Base-by-base conservation (phyloP, 2,329 filamentous ascomycete species). In the Aspergillus thermomutatus region DNA sequence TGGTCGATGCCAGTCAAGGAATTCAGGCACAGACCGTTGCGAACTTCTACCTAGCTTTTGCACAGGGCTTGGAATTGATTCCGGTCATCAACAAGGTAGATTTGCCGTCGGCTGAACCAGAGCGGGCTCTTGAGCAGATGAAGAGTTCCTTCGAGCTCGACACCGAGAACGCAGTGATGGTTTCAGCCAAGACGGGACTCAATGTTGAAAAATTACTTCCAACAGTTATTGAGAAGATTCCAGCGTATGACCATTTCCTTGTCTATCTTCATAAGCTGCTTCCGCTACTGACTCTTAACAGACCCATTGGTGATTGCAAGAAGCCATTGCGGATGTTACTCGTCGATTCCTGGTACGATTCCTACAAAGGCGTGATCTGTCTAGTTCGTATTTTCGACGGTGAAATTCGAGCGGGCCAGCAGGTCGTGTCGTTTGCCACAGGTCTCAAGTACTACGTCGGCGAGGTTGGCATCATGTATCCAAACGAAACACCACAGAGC, bases 61-160 rank as follows among this genome's bases (percentile, higher is more conserved):
- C 93, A 1, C 91, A 97, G 73, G 91, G 91, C 17, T 78, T 99
- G 52, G 83, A 87, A 23, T 83, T 99, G 60, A 86, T 99, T 3
- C 94, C 94, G 0, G 91, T 99, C 25, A 84, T 99, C 68, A 99
- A 99, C 80, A 99, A 99, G 80, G 89, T 99, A 53, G 94, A 99
- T 72, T 83, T 99, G 68, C 87, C 89, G 0, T 90, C 92, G 10
- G 91, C 94, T 6, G 94, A 99, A 69, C 83, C 92, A n/a, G 84
- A 88, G 27, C 83, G 92, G 27, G 92, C 93, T 4, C 80, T 97
- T 59, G 87, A 90, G 56, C 94, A 99, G 79, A 88, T 99, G 77
- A 82, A 87, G 63, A 86, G 85, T 17, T 90, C 88, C 0, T 97
- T 99, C 69, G 94, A 99, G 77, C 77, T 99, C 34, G 89, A 96